Percentiles rank a stretch among this genome's conserved stretches.
Conservation (phyloP, 2,329 filamentous ascomycete species). For the Colletotrichum sp. region DNA sequence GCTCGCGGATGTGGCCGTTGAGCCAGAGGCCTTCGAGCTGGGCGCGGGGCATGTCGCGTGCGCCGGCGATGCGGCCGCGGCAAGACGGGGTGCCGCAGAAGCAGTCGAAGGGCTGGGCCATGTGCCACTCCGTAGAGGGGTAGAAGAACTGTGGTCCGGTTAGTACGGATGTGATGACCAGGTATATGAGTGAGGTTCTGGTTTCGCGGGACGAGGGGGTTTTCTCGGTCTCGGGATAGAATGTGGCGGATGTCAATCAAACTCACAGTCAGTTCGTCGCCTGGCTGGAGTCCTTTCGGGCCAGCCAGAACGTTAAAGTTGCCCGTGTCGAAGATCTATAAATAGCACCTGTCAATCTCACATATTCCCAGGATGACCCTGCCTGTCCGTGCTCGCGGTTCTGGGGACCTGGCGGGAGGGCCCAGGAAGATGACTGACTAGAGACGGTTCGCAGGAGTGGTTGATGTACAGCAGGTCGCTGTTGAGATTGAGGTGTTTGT, state of each 20-base stretch:
- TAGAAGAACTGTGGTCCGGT: conserved; percentile 66
- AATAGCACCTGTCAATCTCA: conserved; percentile 10
- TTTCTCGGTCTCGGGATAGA: not conserved
- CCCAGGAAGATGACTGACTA: conserved; percentile 50
- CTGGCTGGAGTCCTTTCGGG: conserved; percentile 56
- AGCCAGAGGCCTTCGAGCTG: conserved; percentile 66
- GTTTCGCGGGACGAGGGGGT: not conserved
- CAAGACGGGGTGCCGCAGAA: conserved; percentile 63
- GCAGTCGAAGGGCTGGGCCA: conserved; percentile 76
- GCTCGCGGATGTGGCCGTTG: conserved; percentile 64
- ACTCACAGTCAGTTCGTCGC: conserved; percentile 63
- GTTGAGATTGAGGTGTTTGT: conserved; percentile 67
- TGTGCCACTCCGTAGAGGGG: conserved; percentile 75
- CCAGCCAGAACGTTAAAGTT: conserved; percentile 63
- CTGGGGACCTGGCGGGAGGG: not conserved
- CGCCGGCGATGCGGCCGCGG: conserved; percentile 67
- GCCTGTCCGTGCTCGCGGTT: not conserved
- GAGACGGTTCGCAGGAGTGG: conserved; percentile 70
- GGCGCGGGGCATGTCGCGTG: conserved; percentile 59
- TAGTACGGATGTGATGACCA: not conserved
- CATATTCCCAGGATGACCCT: not conserved
- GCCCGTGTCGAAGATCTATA: conserved; percentile 64
- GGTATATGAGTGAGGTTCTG: not conserved
- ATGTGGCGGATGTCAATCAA: conserved; percentile 1
- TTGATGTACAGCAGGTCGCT: conserved; percentile 72